Base-by-base conservation (phyloP, 768 basidiomycete species). In the Hemileccinum rubropunctum region DNA sequence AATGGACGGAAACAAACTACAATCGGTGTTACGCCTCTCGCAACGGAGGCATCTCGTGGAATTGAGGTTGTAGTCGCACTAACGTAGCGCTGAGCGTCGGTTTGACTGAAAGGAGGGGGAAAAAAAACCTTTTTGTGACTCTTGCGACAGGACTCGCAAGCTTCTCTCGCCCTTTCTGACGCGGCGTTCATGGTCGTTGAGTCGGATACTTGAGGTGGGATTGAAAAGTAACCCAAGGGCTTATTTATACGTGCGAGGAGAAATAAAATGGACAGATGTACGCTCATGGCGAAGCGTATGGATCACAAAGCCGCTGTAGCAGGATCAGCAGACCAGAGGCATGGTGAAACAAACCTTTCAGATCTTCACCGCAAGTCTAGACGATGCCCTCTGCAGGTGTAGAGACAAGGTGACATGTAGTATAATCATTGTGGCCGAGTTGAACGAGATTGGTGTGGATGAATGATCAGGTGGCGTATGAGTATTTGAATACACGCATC, bases 121-220 rank as follows among this genome's bases (percentile, higher is more conserved):
- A 41, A 9, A 32, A 9, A n/a, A 44, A 66, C 63, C 56, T 42
- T 63, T 42, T 64, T 64, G 46, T 64, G 63, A 13, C 59, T 64
- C 35, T 17, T 53, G 26, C 62, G 63, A 37, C 63, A 64, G 37
- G 56, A 28, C 0, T 50, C 47, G 52, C 63, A 64, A n/a, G 63
- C 63, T 35, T 56, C 58, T 48, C 46, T 61, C 12, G 63, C 64
- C 61, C 64, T 66, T 28, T 58, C 56, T 35, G 52, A 1, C 8
- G 35, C 26, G 21, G 9, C 34, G 54, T 42, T 64, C 64, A 64
- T 66, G 33, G 23, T 44, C 49, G 46, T 21, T 39, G 39, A 20
- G 45, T 48, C 44, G 47, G 27, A 36, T 42, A 43, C 38, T 37
- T 28, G 28, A 40, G 33, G 15, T 38, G 23, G 6, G 23, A 23